Evolutionary conservation across 1,139 yeast species (phyloP).

Genomic region (Suhomyces atakaporum): DNA sequence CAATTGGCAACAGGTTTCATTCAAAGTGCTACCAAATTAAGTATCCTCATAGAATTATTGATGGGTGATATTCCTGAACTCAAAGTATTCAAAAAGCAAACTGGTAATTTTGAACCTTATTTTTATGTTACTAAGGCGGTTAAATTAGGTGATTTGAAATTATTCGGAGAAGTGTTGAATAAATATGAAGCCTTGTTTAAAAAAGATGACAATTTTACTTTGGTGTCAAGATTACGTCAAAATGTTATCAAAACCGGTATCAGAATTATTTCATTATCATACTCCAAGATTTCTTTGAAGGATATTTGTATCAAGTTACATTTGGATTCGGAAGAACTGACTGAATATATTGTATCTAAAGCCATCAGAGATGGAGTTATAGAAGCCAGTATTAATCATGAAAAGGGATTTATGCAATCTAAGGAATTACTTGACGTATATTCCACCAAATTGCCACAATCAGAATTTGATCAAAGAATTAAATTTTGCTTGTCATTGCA

Average conservation of each 20-base stretch:
- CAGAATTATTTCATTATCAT: conserved; percentile 87
- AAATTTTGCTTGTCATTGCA: conserved; percentile 87
- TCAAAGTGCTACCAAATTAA: conserved; percentile 87
- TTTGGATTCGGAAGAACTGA: conserved; percentile 91
- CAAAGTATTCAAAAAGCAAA: conserved; percentile 68
- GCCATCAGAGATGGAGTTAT: conserved; percentile 97
- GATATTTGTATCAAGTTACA: conserved; percentile 89
- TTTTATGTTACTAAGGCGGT: conserved; percentile 90
- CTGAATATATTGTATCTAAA: conserved; percentile 95
- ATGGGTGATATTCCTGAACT: conserved; percentile 99
- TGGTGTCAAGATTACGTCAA: conserved; percentile 88
- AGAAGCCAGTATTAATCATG: conserved; percentile 92
- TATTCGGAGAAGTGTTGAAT: conserved; percentile 73
- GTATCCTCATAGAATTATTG: conserved; percentile 83
- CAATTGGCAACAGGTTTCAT: conserved; percentile 81
- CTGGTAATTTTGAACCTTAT: conserved; percentile 68
- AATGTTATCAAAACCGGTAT: conserved; percentile 98
- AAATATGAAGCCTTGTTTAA: conserved; percentile 64
- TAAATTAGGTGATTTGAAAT: conserved; percentile 82
- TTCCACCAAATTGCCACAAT: conserved; percentile 85
- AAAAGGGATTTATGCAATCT: conserved; percentile 88
- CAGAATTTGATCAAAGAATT: conserved; percentile 89
- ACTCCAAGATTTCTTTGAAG: conserved; percentile 86
- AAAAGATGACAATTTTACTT: conserved; percentile 78
- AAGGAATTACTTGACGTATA: conserved; percentile 85